phyloP scores from a whole-genome alignment of 129 eudicot species.

The Tagetes erecta region DNA sequence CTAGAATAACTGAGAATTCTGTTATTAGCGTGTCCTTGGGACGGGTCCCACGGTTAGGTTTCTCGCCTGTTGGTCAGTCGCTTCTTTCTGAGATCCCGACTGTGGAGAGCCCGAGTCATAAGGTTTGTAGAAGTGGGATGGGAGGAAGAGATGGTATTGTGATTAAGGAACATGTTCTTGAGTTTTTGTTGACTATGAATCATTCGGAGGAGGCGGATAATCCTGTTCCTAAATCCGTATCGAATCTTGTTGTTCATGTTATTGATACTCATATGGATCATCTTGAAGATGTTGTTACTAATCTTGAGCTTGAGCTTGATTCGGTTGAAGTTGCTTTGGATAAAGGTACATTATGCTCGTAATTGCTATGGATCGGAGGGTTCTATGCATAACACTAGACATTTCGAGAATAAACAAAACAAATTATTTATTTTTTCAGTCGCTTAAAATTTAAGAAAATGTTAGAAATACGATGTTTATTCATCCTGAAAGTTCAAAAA shows the following conservation, averaged over 20 bases:
- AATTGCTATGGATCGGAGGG: no score
- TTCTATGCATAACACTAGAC: no score
- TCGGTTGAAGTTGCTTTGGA: constrained; percentile 82
- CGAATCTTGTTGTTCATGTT: constrained; percentile 87
- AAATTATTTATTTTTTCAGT: no score
- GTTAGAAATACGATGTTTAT: no score
- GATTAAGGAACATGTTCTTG: constrained; percentile 90
- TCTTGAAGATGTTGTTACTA: constrained; percentile 88
- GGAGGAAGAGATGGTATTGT: constrained; percentile 56
- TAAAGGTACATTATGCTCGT: constrained; percentile 38
- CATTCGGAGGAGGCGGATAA: constrained; percentile 98
- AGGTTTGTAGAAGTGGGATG: constrained; percentile 19
- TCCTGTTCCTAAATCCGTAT: constrained; percentile 85
- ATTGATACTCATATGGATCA: constrained; percentile 97
- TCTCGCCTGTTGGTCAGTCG: constrained; percentile 39
- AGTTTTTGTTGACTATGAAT: constrained; percentile 83
- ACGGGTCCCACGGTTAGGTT: constrained; percentile 42
- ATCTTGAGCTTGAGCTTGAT: constrained; percentile 92
- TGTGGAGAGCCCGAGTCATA: constrained; percentile 37
- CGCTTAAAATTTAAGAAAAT: no score
- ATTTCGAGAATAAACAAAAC: no score
- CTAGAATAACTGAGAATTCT: constrained; percentile 85
- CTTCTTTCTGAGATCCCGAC: constrained; percentile 40
- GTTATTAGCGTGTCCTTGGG: constrained; percentile 44
- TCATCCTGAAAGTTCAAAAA: no score